Evolutionary conservation across 352 stramenopile species (phyloP), one percentile per base, ranked within the genome.

Genomic region (Peronospora belbahrii): DNA sequence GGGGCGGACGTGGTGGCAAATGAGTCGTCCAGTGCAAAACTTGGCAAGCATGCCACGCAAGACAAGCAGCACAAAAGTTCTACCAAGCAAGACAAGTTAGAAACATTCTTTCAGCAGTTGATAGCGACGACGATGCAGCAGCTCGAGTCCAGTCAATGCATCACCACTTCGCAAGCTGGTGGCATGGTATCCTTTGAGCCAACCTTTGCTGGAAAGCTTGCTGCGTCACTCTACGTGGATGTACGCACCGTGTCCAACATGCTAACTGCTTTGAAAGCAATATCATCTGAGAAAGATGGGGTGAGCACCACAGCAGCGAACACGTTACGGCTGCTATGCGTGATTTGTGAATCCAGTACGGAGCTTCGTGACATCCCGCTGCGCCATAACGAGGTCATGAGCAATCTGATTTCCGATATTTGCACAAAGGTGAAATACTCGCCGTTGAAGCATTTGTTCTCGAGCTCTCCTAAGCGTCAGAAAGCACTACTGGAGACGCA

Each of bases 331-430:
- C 30, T 83, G 42, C 47, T 88, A 13, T 67, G 69, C 19, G 62
- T 82, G 7, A 62, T 88, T 20, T 87, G 80, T 25, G 64, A 79
- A 39, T 75, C 71, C 4, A 79, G 85, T 42, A 43, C 76, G 42
- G 97, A 99, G 70, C 97, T 98, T 49, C 78, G 87, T 53, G 93
- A 98, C 6, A 73, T 83, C 33, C 96, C 97, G 18, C 77, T 99
- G 28, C 87, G 97, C 3, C 97, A 99, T 65, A 98, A 98, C 56
- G 97, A 99, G 69, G 86, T 99, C 52, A 70, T 94, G 56, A 87
- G 72, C 39, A 63, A 76, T 13, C 43, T 89, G 0, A 61, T 83
- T 15, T 19, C 37, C 0, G 70, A 86, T 28, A 37, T 86, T 15
- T 83, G 72, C 39, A 59, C 54, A 0, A 72, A 77, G 23, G 77